A percentile compares a stretch with the other conserved stretches of the same genome.
phyloP scores from a whole-genome alignment of 2,329 filamentous ascomycete genomes.

The Malbranchea cinnamomea region DNA sequence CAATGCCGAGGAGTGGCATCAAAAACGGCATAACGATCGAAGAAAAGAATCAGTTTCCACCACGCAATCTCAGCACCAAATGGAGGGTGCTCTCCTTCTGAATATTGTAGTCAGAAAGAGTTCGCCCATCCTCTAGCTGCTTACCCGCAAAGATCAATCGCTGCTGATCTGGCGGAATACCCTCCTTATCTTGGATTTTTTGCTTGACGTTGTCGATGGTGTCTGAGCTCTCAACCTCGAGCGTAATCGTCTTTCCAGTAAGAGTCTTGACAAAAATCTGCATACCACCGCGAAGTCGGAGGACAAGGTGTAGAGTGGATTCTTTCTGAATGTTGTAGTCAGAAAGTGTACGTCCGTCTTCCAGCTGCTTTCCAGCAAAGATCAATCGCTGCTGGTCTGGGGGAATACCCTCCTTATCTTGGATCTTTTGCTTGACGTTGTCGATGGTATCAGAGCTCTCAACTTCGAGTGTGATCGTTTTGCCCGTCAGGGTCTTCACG shows the following conservation, averaged over 20 bases:
- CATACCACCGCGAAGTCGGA: constrained; percentile 69
- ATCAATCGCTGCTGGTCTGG: constrained; percentile 90
- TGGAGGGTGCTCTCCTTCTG: constrained; percentile 81
- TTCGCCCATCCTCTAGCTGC: constrained; percentile 84
- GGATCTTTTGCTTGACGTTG: constrained; percentile 87
- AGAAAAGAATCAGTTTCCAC: too few species aligned
- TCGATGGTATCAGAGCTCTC: constrained; percentile 84
- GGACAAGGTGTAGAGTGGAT: constrained; percentile 64
- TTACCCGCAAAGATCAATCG: constrained; percentile 88
- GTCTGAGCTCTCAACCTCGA: constrained; percentile 78
- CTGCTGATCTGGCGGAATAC: constrained; percentile 88
- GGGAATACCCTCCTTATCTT: constrained; percentile 69
- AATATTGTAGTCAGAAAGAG: constrained; percentile 89
- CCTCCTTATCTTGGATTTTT: constrained; percentile 71
- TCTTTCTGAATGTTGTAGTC: constrained; percentile 98
- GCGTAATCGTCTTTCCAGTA: constrained; percentile 60
- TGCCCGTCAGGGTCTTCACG: constrained; percentile 52
- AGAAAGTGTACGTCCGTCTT: constrained; percentile 77
- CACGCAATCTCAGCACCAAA: constrained; percentile 64
- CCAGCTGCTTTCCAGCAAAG: constrained; percentile 84
- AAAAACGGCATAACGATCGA: too few species aligned
- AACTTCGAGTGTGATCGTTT: constrained; percentile 87
- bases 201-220: constrained; percentile 90
- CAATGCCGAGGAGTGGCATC: too few species aligned
- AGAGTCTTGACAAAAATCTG: constrained; percentile 74